These are phyloP conservation scores for Cystofilobasidium capitatum DNA, from an alignment of 768 basidiomycete genomes.

Conservation along the genomic window DNA sequence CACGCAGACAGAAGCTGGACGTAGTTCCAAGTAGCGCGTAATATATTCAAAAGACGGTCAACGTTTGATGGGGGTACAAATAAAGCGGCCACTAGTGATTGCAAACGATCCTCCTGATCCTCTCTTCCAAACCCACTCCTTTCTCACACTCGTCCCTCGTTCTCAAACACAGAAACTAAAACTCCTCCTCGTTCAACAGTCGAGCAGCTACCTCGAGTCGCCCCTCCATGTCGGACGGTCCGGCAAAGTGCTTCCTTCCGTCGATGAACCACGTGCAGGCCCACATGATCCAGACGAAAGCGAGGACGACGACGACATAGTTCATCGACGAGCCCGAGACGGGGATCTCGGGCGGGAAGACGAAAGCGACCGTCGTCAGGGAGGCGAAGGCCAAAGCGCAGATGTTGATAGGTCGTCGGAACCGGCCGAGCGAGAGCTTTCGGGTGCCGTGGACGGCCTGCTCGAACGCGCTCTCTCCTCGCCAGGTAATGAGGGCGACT, in stretches of 20 bases:
- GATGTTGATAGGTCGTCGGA: conserved; percentile 26
- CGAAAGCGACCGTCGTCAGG: conserved; percentile 38
- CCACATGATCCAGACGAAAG: conserved; percentile 30
- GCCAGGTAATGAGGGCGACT: neutral
- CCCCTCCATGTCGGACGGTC: conserved; percentile 25
- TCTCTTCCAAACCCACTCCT: too few relatives aligned
- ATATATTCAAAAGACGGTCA: too few relatives aligned
- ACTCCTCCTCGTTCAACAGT: neutral
- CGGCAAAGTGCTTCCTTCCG: conserved; percentile 35
- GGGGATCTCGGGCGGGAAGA: conserved; percentile 31
- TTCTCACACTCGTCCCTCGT: too few relatives aligned
- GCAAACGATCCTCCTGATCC: too few relatives aligned
- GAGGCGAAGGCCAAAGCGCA: conserved; percentile 35
- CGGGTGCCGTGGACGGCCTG: conserved; percentile 35
- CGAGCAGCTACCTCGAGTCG: neutral
- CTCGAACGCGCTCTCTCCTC: conserved; percentile 18
- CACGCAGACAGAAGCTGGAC: too few relatives aligned
- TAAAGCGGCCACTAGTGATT: too few relatives aligned
- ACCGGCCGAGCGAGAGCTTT: conserved; percentile 37
- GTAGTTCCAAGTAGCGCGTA: too few relatives aligned
- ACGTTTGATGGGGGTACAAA: too few relatives aligned
- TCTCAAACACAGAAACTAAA: too few relatives aligned
- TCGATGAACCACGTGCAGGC: conserved; percentile 35
- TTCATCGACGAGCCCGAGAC: conserved; percentile 33
- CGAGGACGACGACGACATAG: conserved; percentile 36